A percentile compares a stretch with the other conserved stretches of the same genome.
phyloP scores from a whole-genome alignment of 306 rosid genomes.

The Vicia villosa region DNA sequence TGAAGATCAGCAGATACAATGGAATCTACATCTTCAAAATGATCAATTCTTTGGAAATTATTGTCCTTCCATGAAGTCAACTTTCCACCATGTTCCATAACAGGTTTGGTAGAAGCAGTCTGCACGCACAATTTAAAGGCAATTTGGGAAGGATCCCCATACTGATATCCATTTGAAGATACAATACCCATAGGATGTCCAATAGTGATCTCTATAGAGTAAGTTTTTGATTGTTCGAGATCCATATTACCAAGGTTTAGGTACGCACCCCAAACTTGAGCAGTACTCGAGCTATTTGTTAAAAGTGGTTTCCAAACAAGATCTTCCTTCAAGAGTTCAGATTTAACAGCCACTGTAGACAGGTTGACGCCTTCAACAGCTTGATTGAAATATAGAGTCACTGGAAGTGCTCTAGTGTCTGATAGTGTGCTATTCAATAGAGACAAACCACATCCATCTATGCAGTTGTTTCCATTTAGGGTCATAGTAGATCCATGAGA shows the following conservation, averaged over 20 bases:
- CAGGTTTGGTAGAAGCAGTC: conserved; percentile 43
- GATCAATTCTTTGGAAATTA: conserved; percentile 47
- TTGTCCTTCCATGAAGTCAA: conserved; percentile 59
- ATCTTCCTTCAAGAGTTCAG: conserved; percentile 51
- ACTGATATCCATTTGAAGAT: conserved; percentile 60
- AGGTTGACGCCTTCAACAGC: conserved; percentile 79
- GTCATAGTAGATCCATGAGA: conserved; percentile 55
- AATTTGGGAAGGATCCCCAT: conserved; percentile 49
- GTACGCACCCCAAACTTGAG: conserved; percentile 73
- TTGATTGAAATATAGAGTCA: conserved; percentile 72
- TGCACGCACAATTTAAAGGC: conserved; percentile 54
- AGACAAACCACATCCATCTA: conserved; percentile 44
- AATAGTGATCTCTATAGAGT: conserved; percentile 53
- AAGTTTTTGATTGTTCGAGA: conserved; percentile 48
- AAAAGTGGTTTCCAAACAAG: conserved; percentile 79
- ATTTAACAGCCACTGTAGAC: conserved; percentile 62
- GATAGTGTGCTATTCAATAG: conserved; percentile 45
- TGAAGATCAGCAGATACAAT: conserved; percentile 38
- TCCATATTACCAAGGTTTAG: conserved; percentile 52
- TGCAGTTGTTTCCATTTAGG: conserved; percentile 40
- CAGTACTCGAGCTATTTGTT: conserved; percentile 45
- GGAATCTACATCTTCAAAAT: conserved; percentile 48
- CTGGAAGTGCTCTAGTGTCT: conserved; percentile 55
- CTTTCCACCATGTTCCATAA: conserved; percentile 40
- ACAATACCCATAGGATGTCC: conserved; percentile 65